Evolutionary conservation across 1,284 basidiomycete genomes (phyloP).

Genomic region (Fomitiporia mediterranea): DNA sequence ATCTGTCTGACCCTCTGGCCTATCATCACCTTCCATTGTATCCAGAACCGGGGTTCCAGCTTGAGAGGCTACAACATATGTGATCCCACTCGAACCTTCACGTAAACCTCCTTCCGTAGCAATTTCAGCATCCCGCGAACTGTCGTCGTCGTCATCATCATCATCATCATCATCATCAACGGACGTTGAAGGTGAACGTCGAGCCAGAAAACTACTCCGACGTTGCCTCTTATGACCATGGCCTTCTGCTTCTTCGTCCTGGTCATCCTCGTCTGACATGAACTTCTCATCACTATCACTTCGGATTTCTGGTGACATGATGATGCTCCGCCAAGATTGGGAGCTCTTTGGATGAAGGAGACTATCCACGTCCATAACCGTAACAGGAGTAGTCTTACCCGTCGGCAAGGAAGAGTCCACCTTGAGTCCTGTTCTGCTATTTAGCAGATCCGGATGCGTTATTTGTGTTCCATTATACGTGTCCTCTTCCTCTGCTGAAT

Average conservation of each 20-base stretch:
- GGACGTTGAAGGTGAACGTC: background rate
- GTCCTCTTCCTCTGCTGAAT: background rate
- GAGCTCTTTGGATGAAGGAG: conserved; percentile 4
- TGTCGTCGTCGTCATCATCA: conserved; percentile 14
- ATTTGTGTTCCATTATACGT: too few relatives aligned
- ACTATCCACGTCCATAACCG: conserved; percentile 1
- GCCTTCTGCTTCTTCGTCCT: conserved; percentile 7
- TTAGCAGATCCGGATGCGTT: background rate
- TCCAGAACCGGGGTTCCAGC: background rate
- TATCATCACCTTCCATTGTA: too few relatives aligned
- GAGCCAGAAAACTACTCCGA: background rate
- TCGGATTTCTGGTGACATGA: background rate
- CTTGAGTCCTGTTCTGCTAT: background rate
- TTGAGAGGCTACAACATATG: background rate
- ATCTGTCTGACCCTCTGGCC: background rate
- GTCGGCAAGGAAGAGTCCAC: background rate
- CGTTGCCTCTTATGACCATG: background rate
- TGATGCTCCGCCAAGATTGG: conserved; percentile 1
- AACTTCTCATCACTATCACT: background rate
- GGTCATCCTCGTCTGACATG: conserved; percentile 14
- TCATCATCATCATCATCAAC: conserved; percentile 20
- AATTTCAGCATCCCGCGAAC: background rate
- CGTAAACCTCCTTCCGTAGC: background rate
- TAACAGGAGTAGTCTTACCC: background rate
- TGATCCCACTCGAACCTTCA: background rate